A percentile compares a stretch with the other conserved stretches of the same genome.
phyloP scores from a whole-genome alignment of 352 stramenopile genomes.

The Phytophthora tentaculata region DNA sequence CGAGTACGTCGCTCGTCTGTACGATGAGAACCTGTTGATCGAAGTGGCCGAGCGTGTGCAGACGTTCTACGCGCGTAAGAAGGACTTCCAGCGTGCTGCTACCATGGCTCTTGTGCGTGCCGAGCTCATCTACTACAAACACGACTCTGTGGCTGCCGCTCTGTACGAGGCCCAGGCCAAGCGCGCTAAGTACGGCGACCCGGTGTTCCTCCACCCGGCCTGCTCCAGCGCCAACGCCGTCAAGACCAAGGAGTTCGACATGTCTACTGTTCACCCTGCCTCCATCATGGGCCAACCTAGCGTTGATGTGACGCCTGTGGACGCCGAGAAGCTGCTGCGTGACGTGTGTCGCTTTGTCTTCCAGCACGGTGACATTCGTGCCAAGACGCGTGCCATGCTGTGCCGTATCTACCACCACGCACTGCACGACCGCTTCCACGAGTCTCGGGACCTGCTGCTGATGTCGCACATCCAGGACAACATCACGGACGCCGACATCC shows the following conservation, averaged over 20 bases:
- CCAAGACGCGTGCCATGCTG: slow-evolving; percentile 97
- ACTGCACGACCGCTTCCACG: slow-evolving; percentile 98
- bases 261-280: slow-evolving; percentile 72
- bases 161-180: slow-evolving; percentile 82
- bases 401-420: slow-evolving; percentile 99
- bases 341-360: slow-evolving; percentile 95
- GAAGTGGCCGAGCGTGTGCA: slow-evolving; percentile 88
- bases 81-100: slow-evolving; percentile 80
- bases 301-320: slow-evolving; percentile 59
- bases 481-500: slow-evolving; percentile 92
- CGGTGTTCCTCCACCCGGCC: slow-evolving; percentile 86
- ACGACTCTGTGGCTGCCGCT: slow-evolving; percentile 92
- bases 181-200: slow-evolving; percentile 86
- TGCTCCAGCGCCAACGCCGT: slow-evolving; percentile 68
- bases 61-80: slow-evolving; percentile 90
- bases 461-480: slow-evolving; percentile 99
- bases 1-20: slow-evolving; percentile 95
- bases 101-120: slow-evolving; percentile 92
- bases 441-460: slow-evolving; percentile 97
- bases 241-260: slow-evolving; percentile 61
- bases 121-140: slow-evolving; percentile 98
- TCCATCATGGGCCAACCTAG: slow-evolving; percentile 76
- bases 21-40: slow-evolving; percentile 93
- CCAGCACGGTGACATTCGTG: slow-evolving; percentile 92
- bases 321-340: slow-evolving; percentile 85